These are phyloP conservation scores for Epichloe bromicola DNA, from an alignment of 2,329 filamentous ascomycete species.

Conservation along the genomic window DNA sequence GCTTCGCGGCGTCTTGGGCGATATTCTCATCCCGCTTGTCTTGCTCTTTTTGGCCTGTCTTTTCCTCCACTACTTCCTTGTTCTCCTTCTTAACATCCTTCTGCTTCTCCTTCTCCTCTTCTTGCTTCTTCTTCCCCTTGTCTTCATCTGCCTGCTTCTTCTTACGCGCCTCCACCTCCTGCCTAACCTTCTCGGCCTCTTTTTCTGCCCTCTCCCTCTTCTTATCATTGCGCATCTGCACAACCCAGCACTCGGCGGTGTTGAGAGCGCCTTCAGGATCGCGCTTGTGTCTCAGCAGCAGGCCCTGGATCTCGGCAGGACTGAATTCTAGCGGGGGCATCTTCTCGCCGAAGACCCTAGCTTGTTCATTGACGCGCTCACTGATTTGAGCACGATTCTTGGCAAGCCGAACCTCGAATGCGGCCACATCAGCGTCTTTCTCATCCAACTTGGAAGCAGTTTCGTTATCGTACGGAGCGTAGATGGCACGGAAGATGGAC, in stretches of 20 bases:
- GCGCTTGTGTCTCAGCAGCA: slow-evolving; percentile 43
- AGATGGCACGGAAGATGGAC: slow-evolving; percentile 46
- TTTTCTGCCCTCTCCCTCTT: slow-evolving; percentile 27
- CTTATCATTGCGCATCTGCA: slow-evolving; percentile 35
- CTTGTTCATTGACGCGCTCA: slow-evolving; percentile 31
- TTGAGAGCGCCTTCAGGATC: slow-evolving; percentile 35
- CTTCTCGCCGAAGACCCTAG: slow-evolving; percentile 32
- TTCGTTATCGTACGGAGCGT: slow-evolving; percentile 34
- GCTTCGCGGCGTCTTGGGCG: background rate
- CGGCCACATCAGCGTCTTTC: slow-evolving; percentile 17
- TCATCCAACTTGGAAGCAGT: slow-evolving; percentile 8
- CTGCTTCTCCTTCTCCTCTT: slow-evolving; percentile 5
- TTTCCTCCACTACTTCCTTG: background rate
- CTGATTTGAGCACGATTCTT: slow-evolving; percentile 22
- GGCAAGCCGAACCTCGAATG: slow-evolving; percentile 13
- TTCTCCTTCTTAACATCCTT: background rate
- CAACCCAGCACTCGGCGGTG: slow-evolving; percentile 34
- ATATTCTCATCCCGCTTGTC: background rate
- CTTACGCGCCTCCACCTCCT: background rate
- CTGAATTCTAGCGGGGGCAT: slow-evolving; percentile 45
- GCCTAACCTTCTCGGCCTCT: slow-evolving; percentile 11
- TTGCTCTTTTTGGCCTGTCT: background rate
- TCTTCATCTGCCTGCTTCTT: slow-evolving; percentile 1
- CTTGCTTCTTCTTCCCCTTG: background rate
- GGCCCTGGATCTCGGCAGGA: slow-evolving; percentile 48